These are phyloP conservation scores for Dillenia suffruticosa DNA, from an alignment of 164 flowering plant genomes.

Conservation along the genomic window DNA sequence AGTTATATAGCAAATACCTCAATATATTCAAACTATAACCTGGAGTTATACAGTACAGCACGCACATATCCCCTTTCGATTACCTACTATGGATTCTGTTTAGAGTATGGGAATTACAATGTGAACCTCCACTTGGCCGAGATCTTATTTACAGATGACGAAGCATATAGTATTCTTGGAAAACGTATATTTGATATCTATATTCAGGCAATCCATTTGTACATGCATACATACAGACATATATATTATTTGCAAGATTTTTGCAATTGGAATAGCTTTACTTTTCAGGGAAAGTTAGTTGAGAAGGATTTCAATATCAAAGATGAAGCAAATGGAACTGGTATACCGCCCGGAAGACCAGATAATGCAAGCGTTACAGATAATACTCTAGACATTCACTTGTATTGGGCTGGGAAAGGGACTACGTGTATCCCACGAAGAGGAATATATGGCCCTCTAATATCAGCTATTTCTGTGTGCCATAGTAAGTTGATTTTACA, in stretches of 20 bases:
- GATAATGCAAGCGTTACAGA: constrained; percentile 26
- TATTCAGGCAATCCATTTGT: constrained; percentile 1
- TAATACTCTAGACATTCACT: constrained; percentile 32
- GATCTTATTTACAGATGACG: constrained; percentile 21
- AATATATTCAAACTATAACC: too few species aligned
- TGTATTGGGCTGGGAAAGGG: constrained; percentile 48
- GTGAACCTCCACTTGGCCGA: constrained; percentile 41
- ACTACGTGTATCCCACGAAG: constrained; percentile 28
- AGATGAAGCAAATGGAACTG: constrained; percentile 31
- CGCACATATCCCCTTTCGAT: constrained; percentile 35
- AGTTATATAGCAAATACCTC: too few species aligned
- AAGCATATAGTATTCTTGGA: constrained; percentile 23
- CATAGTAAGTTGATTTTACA: constrained; percentile 18
- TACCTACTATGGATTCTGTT: constrained; percentile 29
- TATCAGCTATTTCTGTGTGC: constrained; percentile 41
- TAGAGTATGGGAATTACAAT: constrained; percentile 31
- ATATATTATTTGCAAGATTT: neutral
- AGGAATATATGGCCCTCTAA: constrained; percentile 49
- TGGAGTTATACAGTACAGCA: constrained; percentile 2
- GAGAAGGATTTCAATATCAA: constrained; percentile 36
- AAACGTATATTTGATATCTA: constrained; percentile 31
- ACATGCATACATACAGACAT: too few species aligned
- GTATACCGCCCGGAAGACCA: constrained; percentile 11
- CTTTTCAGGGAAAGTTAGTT: constrained; percentile 25
- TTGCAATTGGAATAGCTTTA: neutral